phyloP scores from a whole-genome alignment of 177 flowering plant genomes.

The Vitis hybrid region DNA sequence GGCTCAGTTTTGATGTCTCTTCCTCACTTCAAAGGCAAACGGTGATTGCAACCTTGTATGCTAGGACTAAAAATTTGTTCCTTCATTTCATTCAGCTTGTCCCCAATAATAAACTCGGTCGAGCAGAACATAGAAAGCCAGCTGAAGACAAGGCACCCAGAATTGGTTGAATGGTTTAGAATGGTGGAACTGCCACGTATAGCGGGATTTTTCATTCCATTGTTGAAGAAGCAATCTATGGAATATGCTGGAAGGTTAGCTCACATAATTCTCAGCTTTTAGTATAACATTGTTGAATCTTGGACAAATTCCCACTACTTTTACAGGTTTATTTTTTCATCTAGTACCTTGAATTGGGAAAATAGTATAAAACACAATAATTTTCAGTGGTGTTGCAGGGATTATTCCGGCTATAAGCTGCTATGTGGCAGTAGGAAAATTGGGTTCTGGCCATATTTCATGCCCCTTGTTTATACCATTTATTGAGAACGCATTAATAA shows the following conservation, averaged over 20 bases:
- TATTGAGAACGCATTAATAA: slow-evolving; percentile 30
- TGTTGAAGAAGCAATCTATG: slow-evolving; percentile 45
- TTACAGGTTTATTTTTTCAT: too few relatives aligned
- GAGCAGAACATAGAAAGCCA: slow-evolving; percentile 44
- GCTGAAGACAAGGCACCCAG: slow-evolving; percentile 33
- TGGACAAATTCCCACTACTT: neutral
- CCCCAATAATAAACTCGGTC: slow-evolving; percentile 33
- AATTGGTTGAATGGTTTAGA: slow-evolving; percentile 54
- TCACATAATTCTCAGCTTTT: neutral
- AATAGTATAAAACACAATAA: slow-evolving; percentile 21
- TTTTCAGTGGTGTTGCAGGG: slow-evolving; percentile 72
- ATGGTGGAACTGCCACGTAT: slow-evolving; percentile 49
- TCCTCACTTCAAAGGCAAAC: neutral
- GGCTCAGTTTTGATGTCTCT: neutral
- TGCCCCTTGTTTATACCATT: slow-evolving; percentile 26
- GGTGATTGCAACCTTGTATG: neutral
- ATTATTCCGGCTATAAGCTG: slow-evolving; percentile 53
- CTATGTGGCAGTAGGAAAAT: slow-evolving; percentile 47
- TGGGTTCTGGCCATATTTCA: slow-evolving; percentile 42
- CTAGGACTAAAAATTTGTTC: slow-evolving; percentile 5
- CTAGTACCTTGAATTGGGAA: neutral
- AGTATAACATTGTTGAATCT: neutral
- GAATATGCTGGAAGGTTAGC: slow-evolving; percentile 57
- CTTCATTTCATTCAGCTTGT: slow-evolving; percentile 38
- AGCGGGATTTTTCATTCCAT: slow-evolving; percentile 41